Percentiles rank a stretch among this genome's conserved stretches.
phyloP scores from a whole-genome alignment of 2,329 filamentous ascomycete genomes.

The Ophiobolus disseminans region DNA sequence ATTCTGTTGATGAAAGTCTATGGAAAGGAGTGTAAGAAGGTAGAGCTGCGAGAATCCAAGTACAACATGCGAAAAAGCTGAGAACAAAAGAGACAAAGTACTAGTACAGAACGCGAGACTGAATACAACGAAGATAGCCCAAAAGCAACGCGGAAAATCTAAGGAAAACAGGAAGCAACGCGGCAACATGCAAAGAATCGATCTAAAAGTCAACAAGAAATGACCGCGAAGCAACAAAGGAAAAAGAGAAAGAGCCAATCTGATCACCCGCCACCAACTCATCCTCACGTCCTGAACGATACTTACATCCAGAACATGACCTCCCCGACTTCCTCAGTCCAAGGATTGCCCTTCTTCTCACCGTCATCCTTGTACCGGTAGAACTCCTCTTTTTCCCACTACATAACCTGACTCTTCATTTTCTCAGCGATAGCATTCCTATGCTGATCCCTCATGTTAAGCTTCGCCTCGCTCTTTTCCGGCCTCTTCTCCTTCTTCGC shows the following conservation, averaged over 20 bases:
- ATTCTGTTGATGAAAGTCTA: not conserved
- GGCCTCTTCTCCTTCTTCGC: too few relatives aligned
- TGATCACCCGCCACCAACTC: not conserved
- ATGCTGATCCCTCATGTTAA: not conserved
- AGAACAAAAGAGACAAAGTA: not conserved
- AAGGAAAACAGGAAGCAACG: not conserved
- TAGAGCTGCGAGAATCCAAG: not conserved
- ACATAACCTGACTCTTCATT: not conserved
- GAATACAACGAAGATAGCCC: not conserved
- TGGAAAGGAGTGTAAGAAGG: not conserved
- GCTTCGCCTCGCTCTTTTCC: not conserved
- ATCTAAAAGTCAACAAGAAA: not conserved
- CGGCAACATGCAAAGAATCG: not conserved
- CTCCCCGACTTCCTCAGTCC: not conserved
- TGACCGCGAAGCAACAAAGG: not conserved
- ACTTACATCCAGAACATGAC: slow-evolving; percentile 19
- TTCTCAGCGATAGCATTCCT: not conserved
- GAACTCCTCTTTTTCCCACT: not conserved
- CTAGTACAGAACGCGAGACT: not conserved
- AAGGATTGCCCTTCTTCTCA: slow-evolving; percentile 6
- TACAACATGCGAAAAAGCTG: not conserved
- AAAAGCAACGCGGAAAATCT: not conserved
- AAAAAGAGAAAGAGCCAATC: not conserved
- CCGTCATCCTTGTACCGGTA: not conserved
- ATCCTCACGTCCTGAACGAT: not conserved